Evolutionary conservation across 2,329 filamentous ascomycete species (phyloP), one percentile per base, ranked within the genome.

Genomic region (Diaporthe australafricana): DNA sequence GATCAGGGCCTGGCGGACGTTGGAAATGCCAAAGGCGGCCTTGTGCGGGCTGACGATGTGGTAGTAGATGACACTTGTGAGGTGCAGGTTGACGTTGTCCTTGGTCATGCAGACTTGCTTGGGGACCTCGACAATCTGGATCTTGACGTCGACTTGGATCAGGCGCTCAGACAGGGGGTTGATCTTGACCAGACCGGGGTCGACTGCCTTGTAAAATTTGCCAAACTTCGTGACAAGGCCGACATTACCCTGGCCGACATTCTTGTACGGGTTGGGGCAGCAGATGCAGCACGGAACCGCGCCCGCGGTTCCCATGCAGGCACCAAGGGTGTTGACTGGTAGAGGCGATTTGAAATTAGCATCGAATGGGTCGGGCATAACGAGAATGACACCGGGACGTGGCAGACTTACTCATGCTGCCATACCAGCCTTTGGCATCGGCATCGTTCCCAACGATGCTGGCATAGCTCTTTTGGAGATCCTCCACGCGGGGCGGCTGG

Each of bases 81-180:
- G 88, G 78, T 95, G 92, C 52, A 99, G 88, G 56, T 94, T 97
- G 75, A 98, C 96, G 79, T 99, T 99, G 87, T 99, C 96, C 86
- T 98, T 98, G 82, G 96, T 99, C 95, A 99, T 99, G 88, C 96
- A 98, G 74, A 96, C 91, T 84, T 99, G 96, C 84, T 95, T 91
- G 22, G 96, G 96, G 30, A 99, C 96, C 87, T 99, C 93, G 81
- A 97, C 94, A 76, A 98, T 98, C 85, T 99, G 96, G 77, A 98
- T 98, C 91, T 98, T 99, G 85, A 99, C 96, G 82, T 99, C 96
- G 80, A 99, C 93, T 78, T 97, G 94, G 77, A 94, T 92, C 52
- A 99, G 88, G 72, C 88, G 90, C 87, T 99, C 96, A 78, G 93
- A 96, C 69, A 98, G 90, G 3, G 96, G 96, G 85, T 99, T 99